Evolutionary conservation across 352 stramenopile genomes (phyloP).

Genomic region (Globisporangium radiosum): DNA sequence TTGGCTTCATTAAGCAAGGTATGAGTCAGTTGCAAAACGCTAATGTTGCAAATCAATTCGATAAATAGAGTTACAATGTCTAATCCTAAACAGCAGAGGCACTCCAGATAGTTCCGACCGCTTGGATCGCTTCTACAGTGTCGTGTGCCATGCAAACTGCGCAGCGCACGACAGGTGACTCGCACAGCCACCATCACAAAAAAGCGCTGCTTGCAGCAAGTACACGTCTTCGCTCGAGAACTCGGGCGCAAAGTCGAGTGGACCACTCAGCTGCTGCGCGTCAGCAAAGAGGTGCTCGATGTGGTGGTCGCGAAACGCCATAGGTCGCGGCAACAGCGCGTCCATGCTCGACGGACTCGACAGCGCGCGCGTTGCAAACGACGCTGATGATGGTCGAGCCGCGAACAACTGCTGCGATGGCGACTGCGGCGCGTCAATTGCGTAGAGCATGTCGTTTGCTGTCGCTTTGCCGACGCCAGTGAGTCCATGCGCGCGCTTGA

Average conservation of each 20-base stretch:
- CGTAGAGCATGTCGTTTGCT: background rate
- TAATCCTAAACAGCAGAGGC: background rate
- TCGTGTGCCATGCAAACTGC: slow-evolving; percentile 2
- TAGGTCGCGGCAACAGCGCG: background rate
- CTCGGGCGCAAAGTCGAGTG: background rate
- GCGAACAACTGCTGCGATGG: background rate
- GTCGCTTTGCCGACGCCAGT: background rate
- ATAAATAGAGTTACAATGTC: slow-evolving; percentile 2
- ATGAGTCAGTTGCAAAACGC: too few species aligned
- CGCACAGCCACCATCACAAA: slow-evolving; percentile 1
- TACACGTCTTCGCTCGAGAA: slow-evolving; percentile 5
- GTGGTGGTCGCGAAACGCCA: background rate
- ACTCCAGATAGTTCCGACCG: background rate
- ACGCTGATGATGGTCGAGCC: background rate
- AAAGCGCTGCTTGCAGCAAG: slow-evolving; percentile 10
- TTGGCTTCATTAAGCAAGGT: too few species aligned
- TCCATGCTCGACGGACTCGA: slow-evolving; percentile 2
- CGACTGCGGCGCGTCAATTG: background rate
- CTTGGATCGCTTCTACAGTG: background rate
- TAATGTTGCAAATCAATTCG: background rate
- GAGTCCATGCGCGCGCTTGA: slow-evolving; percentile 8
- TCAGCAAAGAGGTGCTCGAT: slow-evolving; percentile 9
- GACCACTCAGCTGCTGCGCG: background rate
- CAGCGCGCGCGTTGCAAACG: background rate
- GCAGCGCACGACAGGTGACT: background rate